Evolutionary conservation across 164 flowering plant species (phyloP), one percentile per base, ranked within the genome.

Genomic region (Macadamia integrifolia): DNA sequence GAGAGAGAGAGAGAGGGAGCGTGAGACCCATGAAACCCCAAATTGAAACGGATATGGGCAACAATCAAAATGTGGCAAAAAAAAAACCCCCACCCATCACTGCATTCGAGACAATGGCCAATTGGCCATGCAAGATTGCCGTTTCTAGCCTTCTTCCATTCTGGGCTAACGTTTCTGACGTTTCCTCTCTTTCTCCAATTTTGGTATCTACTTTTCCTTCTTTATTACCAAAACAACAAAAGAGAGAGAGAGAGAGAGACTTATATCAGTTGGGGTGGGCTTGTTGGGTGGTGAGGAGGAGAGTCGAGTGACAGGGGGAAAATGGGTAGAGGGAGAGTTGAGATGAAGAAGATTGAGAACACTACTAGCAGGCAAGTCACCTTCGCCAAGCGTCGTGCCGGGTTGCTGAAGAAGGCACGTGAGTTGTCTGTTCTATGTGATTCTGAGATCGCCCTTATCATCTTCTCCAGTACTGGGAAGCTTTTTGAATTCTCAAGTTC

Each of bases 271-370:
- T 35, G 40, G 40, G 40, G 40, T 35, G 40, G 40, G 40, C 40
- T 35, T 35, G 40, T 46, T 11, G 50, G 7, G 7, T 9, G 50
- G 50, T 62, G 64, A 18, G 55, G 29, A n/a, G 42, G 14, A 29
- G 53, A 57, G 32, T 29, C 17, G 61, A n/a, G 61, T 48, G 17
- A 30, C 6, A 44, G 64, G 31, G 35, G 53, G 35, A 43, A 72
- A 63, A 89, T 89, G 94, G 94, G 94, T 63, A 71, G 94, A 52
- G 94, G 89, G 52, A 90, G 88, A 81, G 88, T 88, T 78, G 96
- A 90, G 84, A 90, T 88, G 12, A 90, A 87, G 82, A 86, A 77
- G 80, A 90, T 90, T 28, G 96, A 90, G 73, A 90, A 88, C 68
- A 80, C 87, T 7, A 87, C 85, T 40, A 90, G 83, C 76, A 79